Conservation (phyloP, 2,329 filamentous ascomycete species). For the Fusarium subtropicale region DNA sequence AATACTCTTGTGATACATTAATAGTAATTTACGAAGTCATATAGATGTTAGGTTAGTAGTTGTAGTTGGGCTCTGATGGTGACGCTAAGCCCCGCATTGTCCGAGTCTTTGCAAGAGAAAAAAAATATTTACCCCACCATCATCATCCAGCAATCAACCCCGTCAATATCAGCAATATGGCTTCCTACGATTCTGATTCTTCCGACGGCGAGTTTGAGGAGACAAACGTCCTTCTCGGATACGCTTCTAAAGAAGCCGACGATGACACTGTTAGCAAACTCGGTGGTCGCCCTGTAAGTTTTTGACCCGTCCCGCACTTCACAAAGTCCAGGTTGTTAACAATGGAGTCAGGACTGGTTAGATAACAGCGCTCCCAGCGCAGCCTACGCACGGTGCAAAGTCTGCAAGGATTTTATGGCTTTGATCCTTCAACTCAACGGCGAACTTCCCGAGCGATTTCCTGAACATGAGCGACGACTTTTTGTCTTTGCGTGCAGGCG, state of each 20-base stretch:
- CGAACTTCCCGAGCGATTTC: slow-evolving; percentile 87
- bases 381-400: slow-evolving; percentile 83
- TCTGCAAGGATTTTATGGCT: slow-evolving; percentile 85
- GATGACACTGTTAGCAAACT: slow-evolving; percentile 89
- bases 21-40: neutral
- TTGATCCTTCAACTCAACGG: slow-evolving; percentile 91
- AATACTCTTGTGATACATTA: slow-evolving; percentile 7
- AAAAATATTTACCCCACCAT: slow-evolving; percentile 58
- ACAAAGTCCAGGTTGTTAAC: slow-evolving; percentile 34
- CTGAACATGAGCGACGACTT: slow-evolving; percentile 85
- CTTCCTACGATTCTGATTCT: slow-evolving; percentile 88
- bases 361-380: slow-evolving; percentile 78
- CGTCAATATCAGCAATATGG: slow-evolving; percentile 62
- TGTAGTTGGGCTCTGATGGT: slow-evolving; percentile 22
- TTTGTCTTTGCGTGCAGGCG: slow-evolving; percentile 87
- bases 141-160: slow-evolving; percentile 35
- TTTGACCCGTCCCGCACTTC: neutral
- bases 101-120: slow-evolving; percentile 44
- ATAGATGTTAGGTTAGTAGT: neutral
- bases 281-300: slow-evolving; percentile 84
- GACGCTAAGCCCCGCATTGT: slow-evolving; percentile 50
- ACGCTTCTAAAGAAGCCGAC: slow-evolving; percentile 81
- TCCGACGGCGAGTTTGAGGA: slow-evolving; percentile 77
- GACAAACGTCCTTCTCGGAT: slow-evolving; percentile 91
- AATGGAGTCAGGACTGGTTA: slow-evolving; percentile 78